phyloP scores from a whole-genome alignment of 306 rosid genomes.

The Echinosophora koreensis region DNA sequence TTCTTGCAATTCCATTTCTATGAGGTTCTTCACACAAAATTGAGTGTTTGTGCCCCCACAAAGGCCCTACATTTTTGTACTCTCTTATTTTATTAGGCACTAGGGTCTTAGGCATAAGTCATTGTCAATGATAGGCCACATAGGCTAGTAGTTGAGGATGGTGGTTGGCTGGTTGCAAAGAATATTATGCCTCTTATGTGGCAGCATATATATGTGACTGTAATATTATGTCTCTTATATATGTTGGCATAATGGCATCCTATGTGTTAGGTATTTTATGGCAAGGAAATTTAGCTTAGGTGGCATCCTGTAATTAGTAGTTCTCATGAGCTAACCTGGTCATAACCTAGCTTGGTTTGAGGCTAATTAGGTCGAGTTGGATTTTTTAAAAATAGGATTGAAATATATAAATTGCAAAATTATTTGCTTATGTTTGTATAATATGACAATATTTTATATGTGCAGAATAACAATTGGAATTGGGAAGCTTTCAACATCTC shows the following conservation, averaged over 20 bases:
- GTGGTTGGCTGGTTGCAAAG: constrained; percentile 51
- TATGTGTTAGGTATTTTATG: constrained; percentile 42
- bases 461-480: too few species aligned
- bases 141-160: constrained; percentile 51
- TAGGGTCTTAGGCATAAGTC: constrained; percentile 14
- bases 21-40: not conserved
- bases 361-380: too few species aligned
- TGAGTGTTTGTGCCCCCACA: constrained; percentile 7
- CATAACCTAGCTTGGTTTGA: too few species aligned
- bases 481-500: too few species aligned
- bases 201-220: constrained; percentile 43
- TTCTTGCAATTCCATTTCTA: not conserved
- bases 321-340: too few species aligned
- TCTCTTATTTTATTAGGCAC: not conserved
- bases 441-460: too few species aligned
- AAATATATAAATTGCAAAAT: too few species aligned
- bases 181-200: constrained; percentile 56
- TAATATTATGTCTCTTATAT: too few species aligned
- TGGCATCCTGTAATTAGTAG: not conserved
- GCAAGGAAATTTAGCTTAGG: not conserved
- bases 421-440: too few species aligned
- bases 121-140: constrained; percentile 42
- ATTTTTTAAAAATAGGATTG: too few species aligned
- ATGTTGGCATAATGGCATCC: too few species aligned
- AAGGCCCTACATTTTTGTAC: constrained; percentile 6